A percentile compares a stretch with the other conserved stretches of the same genome.
phyloP scores from a whole-genome alignment of 495 filamentous ascomycete species.

The Neurospora africana region DNA sequence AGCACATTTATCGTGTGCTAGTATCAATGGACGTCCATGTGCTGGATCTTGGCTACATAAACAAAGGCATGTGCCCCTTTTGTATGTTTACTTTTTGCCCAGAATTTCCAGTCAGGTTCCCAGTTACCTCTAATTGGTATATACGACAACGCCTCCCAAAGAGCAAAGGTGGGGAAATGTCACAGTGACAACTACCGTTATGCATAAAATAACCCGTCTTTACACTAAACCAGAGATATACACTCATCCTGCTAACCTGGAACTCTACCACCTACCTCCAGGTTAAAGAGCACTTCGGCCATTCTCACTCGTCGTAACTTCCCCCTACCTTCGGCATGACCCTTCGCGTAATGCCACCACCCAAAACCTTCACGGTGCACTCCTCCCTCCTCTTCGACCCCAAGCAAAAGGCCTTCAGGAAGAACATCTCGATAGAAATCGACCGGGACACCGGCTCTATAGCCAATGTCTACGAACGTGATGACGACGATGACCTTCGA shows the following conservation, averaged over 20 bases:
- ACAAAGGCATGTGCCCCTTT: not conserved
- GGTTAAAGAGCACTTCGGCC: not conserved
- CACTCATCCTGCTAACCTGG: not conserved
- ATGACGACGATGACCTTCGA: not conserved
- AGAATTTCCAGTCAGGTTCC: too few species aligned
- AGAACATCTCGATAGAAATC: conserved; percentile 31
- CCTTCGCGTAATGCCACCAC: not conserved
- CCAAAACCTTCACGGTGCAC: conserved; percentile 28
- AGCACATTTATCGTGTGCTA: not conserved
- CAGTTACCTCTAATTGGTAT: not conserved
- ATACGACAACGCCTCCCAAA: not conserved
- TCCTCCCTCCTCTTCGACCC: conserved; percentile 40
- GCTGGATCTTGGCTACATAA: not conserved
- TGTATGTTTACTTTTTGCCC: not conserved
- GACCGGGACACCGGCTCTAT: conserved; percentile 33
- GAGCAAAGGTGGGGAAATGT: not conserved
- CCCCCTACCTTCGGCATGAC: not conserved
- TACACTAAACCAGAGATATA: not conserved
- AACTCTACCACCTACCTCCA: not conserved
- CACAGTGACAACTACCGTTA: not conserved
- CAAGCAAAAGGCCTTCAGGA: conserved; percentile 31
- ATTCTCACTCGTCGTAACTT: not conserved
- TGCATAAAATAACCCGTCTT: not conserved
- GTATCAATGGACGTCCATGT: not conserved
- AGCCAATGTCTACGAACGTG: conserved; percentile 22